phyloP scores from a whole-genome alignment of 192 early-diverging fungal genomes.

The Backusella luteola region DNA sequence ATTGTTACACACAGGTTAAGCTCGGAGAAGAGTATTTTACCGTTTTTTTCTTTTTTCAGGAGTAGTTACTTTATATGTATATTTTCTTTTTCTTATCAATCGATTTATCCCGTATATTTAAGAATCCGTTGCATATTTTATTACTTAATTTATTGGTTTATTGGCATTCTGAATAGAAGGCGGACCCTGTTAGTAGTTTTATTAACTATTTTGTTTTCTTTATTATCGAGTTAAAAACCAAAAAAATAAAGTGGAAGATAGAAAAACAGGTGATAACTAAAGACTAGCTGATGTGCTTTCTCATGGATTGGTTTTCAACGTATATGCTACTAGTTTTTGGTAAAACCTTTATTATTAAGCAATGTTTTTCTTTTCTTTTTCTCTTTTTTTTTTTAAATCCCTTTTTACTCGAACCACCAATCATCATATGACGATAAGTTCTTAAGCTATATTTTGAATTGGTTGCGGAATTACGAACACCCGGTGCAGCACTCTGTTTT shows the following conservation, averaged over 20 bases:
- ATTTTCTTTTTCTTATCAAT: not conserved
- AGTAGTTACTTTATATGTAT: not conserved
- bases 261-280: not conserved
- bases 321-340: not conserved
- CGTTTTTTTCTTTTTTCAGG: not conserved
- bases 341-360: not conserved
- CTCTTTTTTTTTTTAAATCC: not conserved
- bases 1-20: not conserved
- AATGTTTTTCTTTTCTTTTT: not conserved
- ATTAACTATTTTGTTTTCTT: not conserved
- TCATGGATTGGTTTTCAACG: not conserved
- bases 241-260: not conserved
- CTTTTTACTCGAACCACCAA: not conserved
- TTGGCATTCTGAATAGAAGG: not conserved
- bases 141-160: not conserved
- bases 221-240: not conserved
- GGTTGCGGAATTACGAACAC: not conserved
- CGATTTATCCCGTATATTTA: conserved; percentile 1
- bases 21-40: not conserved
- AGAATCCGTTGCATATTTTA: not conserved
- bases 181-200: not conserved
- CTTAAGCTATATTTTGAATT: not conserved
- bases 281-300: not conserved
- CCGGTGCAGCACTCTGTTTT: not conserved
- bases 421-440: not conserved